Percentiles rank a stretch among this genome's conserved stretches.
Conservation (phyloP, 2,329 filamentous ascomycete genomes). For the Davidsoniella australis region DNA sequence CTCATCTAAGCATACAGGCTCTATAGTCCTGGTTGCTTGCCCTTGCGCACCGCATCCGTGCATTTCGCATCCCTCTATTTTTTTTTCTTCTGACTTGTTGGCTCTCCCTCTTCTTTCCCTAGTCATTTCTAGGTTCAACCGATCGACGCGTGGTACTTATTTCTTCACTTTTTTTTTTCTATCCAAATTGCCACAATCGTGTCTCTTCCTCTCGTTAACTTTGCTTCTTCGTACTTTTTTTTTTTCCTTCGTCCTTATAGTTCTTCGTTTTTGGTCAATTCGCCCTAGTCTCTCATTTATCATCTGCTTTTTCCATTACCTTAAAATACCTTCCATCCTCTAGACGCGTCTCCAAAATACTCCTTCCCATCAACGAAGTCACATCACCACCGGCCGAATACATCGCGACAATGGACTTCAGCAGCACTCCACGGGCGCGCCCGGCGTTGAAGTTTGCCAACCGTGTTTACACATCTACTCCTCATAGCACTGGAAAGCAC, state of each 20-base stretch:
- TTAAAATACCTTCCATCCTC: background rate
- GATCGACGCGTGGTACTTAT: background rate
- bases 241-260: background rate
- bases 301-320: background rate
- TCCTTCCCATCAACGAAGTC: background rate
- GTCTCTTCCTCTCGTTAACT: constrained; percentile 4
- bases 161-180: background rate
- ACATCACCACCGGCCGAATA: background rate
- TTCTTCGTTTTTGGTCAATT: constrained; percentile 5
- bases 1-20: background rate
- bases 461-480: constrained; percentile 21
- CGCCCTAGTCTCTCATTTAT: background rate
- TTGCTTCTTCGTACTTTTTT: constrained; percentile 3
- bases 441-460: constrained; percentile 28
- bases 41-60: constrained; percentile 12
- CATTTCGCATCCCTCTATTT: constrained; percentile 6
- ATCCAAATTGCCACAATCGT: constrained; percentile 4
- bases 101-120: constrained; percentile 1
- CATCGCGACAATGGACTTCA: constrained; percentile 7
- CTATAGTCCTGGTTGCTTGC: background rate
- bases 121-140: background rate
- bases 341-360: constrained; percentile 4
- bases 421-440: constrained; percentile 17
- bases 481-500: constrained; percentile 16
- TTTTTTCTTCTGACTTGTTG: constrained; percentile 4